A percentile compares a stretch with the other conserved stretches of the same genome.
phyloP scores from a whole-genome alignment of 768 basidiomycete species.

The Mycena kentingensis region DNA sequence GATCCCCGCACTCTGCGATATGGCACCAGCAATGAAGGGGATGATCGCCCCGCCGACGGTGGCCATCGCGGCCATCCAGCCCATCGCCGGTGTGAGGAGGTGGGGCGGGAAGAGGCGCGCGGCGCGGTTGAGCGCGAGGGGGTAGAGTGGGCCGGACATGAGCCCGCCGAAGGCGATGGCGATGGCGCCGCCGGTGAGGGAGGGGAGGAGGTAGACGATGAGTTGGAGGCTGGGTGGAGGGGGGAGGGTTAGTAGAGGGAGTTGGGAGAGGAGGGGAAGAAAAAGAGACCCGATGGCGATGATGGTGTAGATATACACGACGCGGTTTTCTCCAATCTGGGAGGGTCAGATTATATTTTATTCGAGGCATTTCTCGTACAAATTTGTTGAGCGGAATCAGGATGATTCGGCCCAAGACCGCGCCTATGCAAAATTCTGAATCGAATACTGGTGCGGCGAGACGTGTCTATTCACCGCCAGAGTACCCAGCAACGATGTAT shows the following conservation, averaged over 20 bases:
- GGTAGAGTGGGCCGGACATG: constrained; percentile 57
- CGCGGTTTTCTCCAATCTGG: constrained; percentile 39
- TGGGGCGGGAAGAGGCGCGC: constrained; percentile 54
- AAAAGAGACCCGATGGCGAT: constrained; percentile 34
- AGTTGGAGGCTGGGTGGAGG: constrained; percentile 42
- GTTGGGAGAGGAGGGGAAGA: neutral
- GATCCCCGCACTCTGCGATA: constrained; percentile 47
- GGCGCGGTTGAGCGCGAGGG: constrained; percentile 54
- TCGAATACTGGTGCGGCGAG: neutral
- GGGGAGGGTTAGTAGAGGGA: neutral
- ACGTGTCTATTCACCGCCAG: constrained; percentile 33
- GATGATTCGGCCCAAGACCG: constrained; percentile 39
- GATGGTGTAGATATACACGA: constrained; percentile 37
- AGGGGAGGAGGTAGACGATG: constrained; percentile 51
- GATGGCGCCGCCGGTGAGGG: constrained; percentile 48
- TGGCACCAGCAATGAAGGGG: constrained; percentile 52
- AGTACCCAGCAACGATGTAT: constrained; percentile 46
- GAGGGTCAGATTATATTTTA: neutral
- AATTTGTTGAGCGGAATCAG: constrained; percentile 40
- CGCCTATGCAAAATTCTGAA: constrained; percentile 27
- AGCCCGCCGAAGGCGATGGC: constrained; percentile 50
- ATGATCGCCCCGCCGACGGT: constrained; percentile 52
- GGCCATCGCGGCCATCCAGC: constrained; percentile 56
- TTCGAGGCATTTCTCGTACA: constrained; percentile 23
- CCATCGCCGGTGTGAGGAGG: constrained; percentile 46